Evolutionary conservation across 2,329 filamentous ascomycete species (phyloP).

Genomic region (Phialophora macrospora): DNA sequence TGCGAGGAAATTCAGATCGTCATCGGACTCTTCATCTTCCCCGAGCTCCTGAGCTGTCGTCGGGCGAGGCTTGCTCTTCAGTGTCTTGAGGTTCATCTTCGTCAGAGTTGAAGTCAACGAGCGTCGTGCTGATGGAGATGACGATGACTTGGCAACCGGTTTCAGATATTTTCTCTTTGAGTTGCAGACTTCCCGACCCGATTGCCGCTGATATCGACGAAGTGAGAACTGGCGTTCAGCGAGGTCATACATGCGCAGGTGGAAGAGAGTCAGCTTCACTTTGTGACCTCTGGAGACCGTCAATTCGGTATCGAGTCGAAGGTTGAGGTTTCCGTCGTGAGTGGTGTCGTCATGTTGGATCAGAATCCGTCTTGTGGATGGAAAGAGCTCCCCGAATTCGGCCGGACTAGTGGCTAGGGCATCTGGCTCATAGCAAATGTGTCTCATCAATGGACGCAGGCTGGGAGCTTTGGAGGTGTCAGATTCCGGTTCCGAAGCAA

Average conservation of each 20-base stretch:
- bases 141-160: constrained; percentile 26
- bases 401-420: constrained; percentile 77
- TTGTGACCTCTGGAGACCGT: constrained; percentile 60
- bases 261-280: constrained; percentile 79
- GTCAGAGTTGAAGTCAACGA: constrained; percentile 66
- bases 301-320: constrained; percentile 81
- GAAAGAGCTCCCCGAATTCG: constrained; percentile 84
- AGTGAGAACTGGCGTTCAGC: constrained; percentile 86
- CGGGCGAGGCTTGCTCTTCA: constrained; percentile 56
- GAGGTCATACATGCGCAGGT: constrained; percentile 92
- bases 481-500: constrained; percentile 66
- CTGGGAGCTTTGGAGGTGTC: constrained; percentile 48
- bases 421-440: constrained; percentile 60
- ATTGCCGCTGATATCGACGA: constrained; percentile 88
- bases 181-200: constrained; percentile 89
- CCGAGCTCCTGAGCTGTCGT: constrained; percentile 63
- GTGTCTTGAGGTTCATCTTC: constrained; percentile 60
- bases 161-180: constrained; percentile 73
- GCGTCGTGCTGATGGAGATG: constrained; percentile 48
- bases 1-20: constrained; percentile 32
- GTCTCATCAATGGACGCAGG: constrained; percentile 28
- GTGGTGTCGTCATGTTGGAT: constrained; percentile 92
- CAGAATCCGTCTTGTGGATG: constrained; percentile 76
- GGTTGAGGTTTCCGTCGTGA: constrained; percentile 92
- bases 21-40: constrained; percentile 46